Evolutionary conservation across 139 green algal genomes (phyloP).

Genomic region (Spirogloea muscicola): DNA sequence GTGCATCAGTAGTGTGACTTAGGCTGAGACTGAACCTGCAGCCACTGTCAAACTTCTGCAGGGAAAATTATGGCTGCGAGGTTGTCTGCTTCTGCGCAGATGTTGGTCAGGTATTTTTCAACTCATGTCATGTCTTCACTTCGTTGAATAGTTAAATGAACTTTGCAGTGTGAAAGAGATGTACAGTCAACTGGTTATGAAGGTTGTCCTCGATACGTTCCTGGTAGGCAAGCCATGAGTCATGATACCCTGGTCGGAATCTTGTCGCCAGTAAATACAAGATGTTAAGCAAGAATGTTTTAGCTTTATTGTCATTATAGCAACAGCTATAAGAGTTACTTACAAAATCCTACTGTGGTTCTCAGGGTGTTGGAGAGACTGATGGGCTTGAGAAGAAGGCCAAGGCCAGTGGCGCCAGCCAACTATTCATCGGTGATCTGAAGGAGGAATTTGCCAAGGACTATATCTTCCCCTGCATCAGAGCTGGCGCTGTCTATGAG

Average conservation of each 20-base stretch:
- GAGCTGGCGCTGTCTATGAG: slow-evolving; percentile 95
- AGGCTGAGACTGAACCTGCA: background rate
- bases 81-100: slow-evolving; percentile 91
- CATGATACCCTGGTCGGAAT: too few relatives aligned
- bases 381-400: slow-evolving; percentile 47
- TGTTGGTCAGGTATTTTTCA: slow-evolving; percentile 74
- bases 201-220: background rate
- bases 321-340: too few relatives aligned
- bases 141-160: background rate
- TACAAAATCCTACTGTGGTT: too few relatives aligned
- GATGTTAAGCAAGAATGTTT: too few relatives aligned
- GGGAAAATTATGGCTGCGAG: slow-evolving; percentile 86
- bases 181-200: slow-evolving; percentile 72
- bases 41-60: slow-evolving; percentile 30
- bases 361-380: slow-evolving; percentile 38
- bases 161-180: slow-evolving; percentile 87
- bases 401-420: slow-evolving; percentile 37
- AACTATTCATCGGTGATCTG: slow-evolving; percentile 67
- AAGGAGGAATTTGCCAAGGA: slow-evolving; percentile 97
- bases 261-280: too few relatives aligned
- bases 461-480: slow-evolving; percentile 98
- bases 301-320: too few relatives aligned
- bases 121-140: background rate
- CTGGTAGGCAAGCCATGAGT: background rate
- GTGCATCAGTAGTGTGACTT: background rate